Percentiles rank a stretch among this genome's conserved stretches.
Evolutionary conservation across 306 rosid species (phyloP).

Genomic region (Cucumis melo): DNA sequence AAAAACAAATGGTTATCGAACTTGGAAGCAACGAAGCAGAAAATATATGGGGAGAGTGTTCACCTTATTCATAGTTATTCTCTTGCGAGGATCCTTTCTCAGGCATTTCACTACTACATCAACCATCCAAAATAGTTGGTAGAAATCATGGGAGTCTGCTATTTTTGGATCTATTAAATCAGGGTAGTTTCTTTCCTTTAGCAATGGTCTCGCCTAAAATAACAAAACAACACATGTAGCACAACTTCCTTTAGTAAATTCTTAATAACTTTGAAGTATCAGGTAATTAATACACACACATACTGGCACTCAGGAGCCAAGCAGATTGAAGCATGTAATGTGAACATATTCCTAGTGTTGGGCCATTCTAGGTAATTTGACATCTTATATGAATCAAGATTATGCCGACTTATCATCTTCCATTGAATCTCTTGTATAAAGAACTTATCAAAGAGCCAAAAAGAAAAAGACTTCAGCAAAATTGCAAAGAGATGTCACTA

Average conservation of each 20-base stretch:
- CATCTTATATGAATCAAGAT: not conserved
- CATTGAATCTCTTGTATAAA: not conserved
- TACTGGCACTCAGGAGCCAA: not conserved
- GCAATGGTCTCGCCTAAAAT: constrained; percentile 53
- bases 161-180: constrained; percentile 55
- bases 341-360: not conserved
- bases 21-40: not conserved
- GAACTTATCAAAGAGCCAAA: not conserved
- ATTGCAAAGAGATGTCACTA: not conserved
- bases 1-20: not conserved
- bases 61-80: constrained; percentile 50
- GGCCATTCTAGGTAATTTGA: not conserved
- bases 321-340: not conserved
- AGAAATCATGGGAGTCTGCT: constrained; percentile 32
- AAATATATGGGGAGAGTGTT: constrained; percentile 2
- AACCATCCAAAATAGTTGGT: constrained; percentile 78
- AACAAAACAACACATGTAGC: not conserved
- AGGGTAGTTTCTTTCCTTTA: constrained; percentile 70
- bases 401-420: not conserved
- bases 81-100: constrained; percentile 50
- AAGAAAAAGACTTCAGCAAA: not conserved
- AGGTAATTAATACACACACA: not conserved
- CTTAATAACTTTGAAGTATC: not conserved
- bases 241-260: not conserved
- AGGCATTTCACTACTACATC: constrained; percentile 68